Evolutionary conservation across 805 yeast genomes (phyloP), one percentile per base, ranked within the genome.

Genomic region (Komagataella ulmi): DNA sequence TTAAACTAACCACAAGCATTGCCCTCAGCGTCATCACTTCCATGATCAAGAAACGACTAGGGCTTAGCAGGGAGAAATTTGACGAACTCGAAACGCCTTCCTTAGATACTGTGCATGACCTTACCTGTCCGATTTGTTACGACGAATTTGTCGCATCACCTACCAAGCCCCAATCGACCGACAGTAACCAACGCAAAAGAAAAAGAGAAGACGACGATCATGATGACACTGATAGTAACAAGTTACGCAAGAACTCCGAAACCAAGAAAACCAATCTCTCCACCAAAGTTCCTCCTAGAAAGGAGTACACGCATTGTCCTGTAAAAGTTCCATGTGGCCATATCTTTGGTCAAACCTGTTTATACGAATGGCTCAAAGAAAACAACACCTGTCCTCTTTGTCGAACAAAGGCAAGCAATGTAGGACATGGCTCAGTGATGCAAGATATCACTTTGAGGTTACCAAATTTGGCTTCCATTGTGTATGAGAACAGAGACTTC

Each of bases 331-430:
- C 96, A 0, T 91, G 99, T 65, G 80, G 80, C 7, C 99, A 91
- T 61, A 62, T 81, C 0, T 91, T 93, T 70, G 98, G 99, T 6
- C 75, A 81, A 55, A 76, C 79, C n/a, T 91, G 99, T 69, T 70
- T 89, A 21, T 77, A 73, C 53, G 87, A 84, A 58, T 91, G 99
- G 99, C 76, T 91, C 50, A 76, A 75, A 54, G 68, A 77, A 21
- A 81, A 85, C 58, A 75, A 79, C 30, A 79, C 88, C 2, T 90
- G 98, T 63, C 99, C 99, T 0, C 66, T 91, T 48, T 91, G 99
- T 63, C 79, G 98, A 53, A 71, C 71, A 17, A 69, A 74, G 18
- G 69, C 51, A 18, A 24, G 54, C 21, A 47, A 52, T n/a, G 54
- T 47, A 45, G 50, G 45, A 45, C 56, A 46, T 23, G 50, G 48